Percentiles rank a stretch among this genome's conserved stretches.
Evolutionary conservation across 768 basidiomycete species (phyloP).

Genomic region (Mycena indigotica): DNA sequence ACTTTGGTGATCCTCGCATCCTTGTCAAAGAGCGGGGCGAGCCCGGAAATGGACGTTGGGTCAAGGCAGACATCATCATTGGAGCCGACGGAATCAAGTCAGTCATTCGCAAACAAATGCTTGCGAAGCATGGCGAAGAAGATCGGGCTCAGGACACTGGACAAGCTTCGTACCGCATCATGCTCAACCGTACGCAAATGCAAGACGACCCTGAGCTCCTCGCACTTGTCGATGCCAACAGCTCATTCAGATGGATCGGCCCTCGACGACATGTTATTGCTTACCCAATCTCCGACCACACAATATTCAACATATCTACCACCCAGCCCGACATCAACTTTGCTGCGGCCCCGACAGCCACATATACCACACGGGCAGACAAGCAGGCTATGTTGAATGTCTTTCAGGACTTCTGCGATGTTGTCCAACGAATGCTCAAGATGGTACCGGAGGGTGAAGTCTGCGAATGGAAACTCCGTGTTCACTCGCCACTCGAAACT

Average conservation of each 20-base stretch:
- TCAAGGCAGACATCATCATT: slow-evolving; percentile 37
- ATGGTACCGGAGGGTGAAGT: slow-evolving; percentile 38
- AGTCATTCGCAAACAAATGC: slow-evolving; percentile 32
- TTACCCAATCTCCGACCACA: slow-evolving; percentile 39
- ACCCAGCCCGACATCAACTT: slow-evolving; percentile 40
- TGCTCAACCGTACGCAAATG: slow-evolving; percentile 33
- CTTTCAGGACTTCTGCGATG: slow-evolving; percentile 38
- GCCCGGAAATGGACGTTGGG: slow-evolving; percentile 23
- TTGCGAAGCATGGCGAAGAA: slow-evolving; percentile 31
- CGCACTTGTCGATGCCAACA: slow-evolving; percentile 32
- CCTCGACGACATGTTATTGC: slow-evolving; percentile 38
- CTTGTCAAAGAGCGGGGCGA: slow-evolving; percentile 8
- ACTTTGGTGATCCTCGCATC: slow-evolving; percentile 24
- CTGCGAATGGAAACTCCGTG: slow-evolving; percentile 43
- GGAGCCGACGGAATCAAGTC: slow-evolving; percentile 43
- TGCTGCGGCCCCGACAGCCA: slow-evolving; percentile 32
- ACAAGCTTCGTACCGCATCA: slow-evolving; percentile 42
- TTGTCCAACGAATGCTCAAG: slow-evolving; percentile 35
- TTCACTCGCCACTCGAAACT: slow-evolving; percentile 38
- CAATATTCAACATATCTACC: slow-evolving; percentile 41
- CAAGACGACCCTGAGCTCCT: slow-evolving; percentile 36
- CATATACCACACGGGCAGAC: slow-evolving; percentile 37
- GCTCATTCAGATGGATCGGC: slow-evolving; percentile 41
- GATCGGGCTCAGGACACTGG: slow-evolving; percentile 37
- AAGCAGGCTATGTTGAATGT: slow-evolving; percentile 37